Conservation (phyloP, 2,329 filamentous ascomycete genomes). For the Penicillium psychrosexuale region DNA sequence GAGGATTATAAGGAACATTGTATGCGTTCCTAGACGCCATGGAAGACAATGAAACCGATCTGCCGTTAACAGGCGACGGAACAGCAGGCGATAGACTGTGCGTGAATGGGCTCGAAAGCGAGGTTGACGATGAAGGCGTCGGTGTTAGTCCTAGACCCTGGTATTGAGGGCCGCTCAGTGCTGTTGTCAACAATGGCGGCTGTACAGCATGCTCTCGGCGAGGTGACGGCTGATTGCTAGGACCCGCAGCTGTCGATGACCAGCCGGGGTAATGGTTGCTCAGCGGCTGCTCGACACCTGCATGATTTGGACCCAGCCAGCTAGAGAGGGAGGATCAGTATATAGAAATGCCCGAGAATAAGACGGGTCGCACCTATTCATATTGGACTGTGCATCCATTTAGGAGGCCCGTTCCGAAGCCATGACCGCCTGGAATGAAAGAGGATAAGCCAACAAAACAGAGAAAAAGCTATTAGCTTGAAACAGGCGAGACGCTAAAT, state of each 20-base stretch:
- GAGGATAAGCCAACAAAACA: conserved; percentile 12
- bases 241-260: conserved; percentile 29
- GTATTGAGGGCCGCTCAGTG: conserved; percentile 37
- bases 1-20: conserved; percentile 48
- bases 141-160: conserved; percentile 34
- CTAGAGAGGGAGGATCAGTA: conserved; percentile 30
- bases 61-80: conserved; percentile 35
- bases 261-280: conserved; percentile 31
- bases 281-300: conserved; percentile 33
- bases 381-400: conserved; percentile 30
- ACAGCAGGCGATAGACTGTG: conserved; percentile 38
- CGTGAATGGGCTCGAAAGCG: conserved; percentile 45
- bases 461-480: conserved; percentile 14
- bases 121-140: conserved; percentile 44
- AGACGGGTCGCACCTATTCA: conserved; percentile 36
- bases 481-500: conserved; percentile 20
- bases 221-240: conserved; percentile 36
- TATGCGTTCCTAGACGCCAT: conserved; percentile 46
- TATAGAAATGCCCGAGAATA: conserved; percentile 1
- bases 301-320: conserved; percentile 33
- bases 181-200: conserved; percentile 44
- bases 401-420: conserved; percentile 27
- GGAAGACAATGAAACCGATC: conserved; percentile 38
- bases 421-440: conserved; percentile 27
- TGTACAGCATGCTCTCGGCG: conserved; percentile 44